Evolutionary conservation across 106 monocot genomes (phyloP), one percentile per base, ranked within the genome.

Genomic region (Dioscorea zingiberensis): DNA sequence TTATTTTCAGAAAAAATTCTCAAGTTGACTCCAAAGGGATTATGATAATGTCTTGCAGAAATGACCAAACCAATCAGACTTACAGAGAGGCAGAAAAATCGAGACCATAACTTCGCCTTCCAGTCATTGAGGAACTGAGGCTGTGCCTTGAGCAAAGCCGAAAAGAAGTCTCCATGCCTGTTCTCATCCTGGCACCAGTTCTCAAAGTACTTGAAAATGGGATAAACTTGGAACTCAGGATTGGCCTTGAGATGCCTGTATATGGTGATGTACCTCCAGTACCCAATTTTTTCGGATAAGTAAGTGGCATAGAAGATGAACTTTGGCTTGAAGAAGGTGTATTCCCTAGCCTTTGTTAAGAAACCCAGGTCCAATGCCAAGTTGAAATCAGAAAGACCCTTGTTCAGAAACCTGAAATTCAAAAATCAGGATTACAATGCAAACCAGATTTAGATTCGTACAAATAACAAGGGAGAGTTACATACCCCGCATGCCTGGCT

Each of bases 171-270:
- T 0, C 95, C 95, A 56, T 95, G 95, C 63, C 95, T 70, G 87
- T 91, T 95, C 85, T 95, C 95, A 73, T 95, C 95, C 68, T 95
- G 95, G 66, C 90, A 97, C 97, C 97, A 97, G 77, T 92, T 97
- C 84, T 97, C 97, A 63, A 97, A 97, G 69, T 92, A 97, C 77
- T 92, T 92, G 88, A 97, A 92, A 70, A 97, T 97, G 18, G 97
- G 97, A 27, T 97, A 97, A 60, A 78, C 56, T 72, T 86, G 91
- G 81, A 79, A 86, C 54, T 97, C 77, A 4, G 97, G 97, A 64
- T 97, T 92, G 19, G 70, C 88, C 73, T 88, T 88, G 58, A 97
- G 65, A 54, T 97, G 97, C 77, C 97, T 74, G 78, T 75, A 97
- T 44, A 97, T 97, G 55, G 97, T 92, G 57, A 97, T 97, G 79